Base-by-base conservation (phyloP, 176 grass and related monocot species). In the Typha latifolia region DNA sequence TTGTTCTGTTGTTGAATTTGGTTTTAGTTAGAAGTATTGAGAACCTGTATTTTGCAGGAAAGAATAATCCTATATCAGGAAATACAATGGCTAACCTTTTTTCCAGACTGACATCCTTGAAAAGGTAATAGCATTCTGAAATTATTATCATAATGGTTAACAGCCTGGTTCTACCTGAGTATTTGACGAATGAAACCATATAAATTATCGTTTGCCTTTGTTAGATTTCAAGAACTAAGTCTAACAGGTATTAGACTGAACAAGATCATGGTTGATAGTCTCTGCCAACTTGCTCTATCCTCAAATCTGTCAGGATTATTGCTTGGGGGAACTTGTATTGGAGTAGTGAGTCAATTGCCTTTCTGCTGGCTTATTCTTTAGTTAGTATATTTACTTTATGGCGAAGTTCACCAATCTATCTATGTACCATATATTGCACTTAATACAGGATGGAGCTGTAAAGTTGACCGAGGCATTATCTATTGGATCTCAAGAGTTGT, bases 211-310 rank as follows among this genome's bases (percentile, higher is more conserved):
- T 56, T 32, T 73, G 43, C 67, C 34, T 15, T 63, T 90, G 76
- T 82, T 10, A 97, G 86, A 55, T 90, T 97, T 90, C 82, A 85
- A 63, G 85, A 97, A 78, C 73, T 97, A 77, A 97, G 89, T 57
- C 69, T 97, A 14, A 85, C 83, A 71, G 89, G 86, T 76, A 87
- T 93, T 69, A 97, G 83, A 85, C 49, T 97, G 67, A 97, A 76
- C 69, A 90, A 90, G 79, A 69, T 77, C 68, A 84, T 78, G 56
- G 73, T 85, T 59, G 76, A 97, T 74, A 76, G 82, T 56, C 43
- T 97, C 29, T 90, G 83, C 62, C 57, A 82, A 67, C 80, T 97
- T 78, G 89, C 76, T 66, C 79, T 75, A 69, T 92, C 89, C 62
- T 78, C 72, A 32, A 82, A 61, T 83, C 51, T 92, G 55, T 84